Percentiles rank a stretch among this genome's conserved stretches.
These are phyloP conservation scores for Fraxinus paxiana DNA, from an alignment of 305 asterid genomes.

Conservation along the genomic window DNA sequence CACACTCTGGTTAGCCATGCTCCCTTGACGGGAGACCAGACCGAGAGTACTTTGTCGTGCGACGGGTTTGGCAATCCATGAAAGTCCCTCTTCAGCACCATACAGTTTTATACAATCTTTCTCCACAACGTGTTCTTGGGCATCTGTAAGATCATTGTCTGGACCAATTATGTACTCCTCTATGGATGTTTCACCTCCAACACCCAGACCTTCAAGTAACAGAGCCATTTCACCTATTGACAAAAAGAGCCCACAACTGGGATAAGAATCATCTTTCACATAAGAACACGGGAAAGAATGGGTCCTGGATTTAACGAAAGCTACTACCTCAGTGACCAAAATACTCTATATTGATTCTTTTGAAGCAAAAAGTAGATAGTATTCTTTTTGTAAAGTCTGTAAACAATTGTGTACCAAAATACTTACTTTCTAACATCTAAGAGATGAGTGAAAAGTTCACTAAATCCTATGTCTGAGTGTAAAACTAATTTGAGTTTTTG, in stretches of 20 bases:
- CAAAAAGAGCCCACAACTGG: neutral
- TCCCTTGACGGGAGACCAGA: conserved; percentile 69
- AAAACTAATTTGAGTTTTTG: neutral
- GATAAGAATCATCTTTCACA: neutral
- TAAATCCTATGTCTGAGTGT: neutral
- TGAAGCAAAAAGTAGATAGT: conserved; percentile 2
- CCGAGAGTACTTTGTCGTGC: conserved; percentile 66
- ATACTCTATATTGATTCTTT: neutral
- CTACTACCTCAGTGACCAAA: neutral
- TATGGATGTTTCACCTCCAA: conserved; percentile 73
- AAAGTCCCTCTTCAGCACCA: conserved; percentile 88
- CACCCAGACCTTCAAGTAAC: conserved; percentile 70
- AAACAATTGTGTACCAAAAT: neutral
- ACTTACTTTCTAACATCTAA: neutral
- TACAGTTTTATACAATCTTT: conserved; percentile 63
- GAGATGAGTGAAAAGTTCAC: neutral
- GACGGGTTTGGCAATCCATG: conserved; percentile 86
- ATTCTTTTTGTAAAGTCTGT: neutral
- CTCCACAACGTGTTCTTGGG: conserved; percentile 49
- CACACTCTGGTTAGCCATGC: conserved; percentile 47
- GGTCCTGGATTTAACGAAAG: neutral
- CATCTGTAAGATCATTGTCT: conserved; percentile 50
- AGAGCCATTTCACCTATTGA: conserved; percentile 89
- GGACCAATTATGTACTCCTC: conserved; percentile 80
- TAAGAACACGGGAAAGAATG: neutral